These are phyloP conservation scores for Mrakia gelida DNA, from an alignment of 768 basidiomycete genomes.

Conservation along the genomic window DNA sequence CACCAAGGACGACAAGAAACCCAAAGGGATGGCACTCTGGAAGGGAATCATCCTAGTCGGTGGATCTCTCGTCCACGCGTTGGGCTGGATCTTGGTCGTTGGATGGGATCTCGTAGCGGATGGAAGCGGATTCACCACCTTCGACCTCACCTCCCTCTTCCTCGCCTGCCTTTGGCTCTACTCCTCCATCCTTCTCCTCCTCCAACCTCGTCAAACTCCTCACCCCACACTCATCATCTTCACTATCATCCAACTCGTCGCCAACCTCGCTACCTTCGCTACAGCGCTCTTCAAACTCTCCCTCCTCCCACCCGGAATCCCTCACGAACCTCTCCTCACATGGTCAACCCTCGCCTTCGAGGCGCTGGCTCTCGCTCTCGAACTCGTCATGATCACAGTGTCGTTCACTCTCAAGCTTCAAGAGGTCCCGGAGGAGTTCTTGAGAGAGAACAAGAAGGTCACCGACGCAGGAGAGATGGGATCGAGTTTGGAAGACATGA, in stretches of 20 bases:
- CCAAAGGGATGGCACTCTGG: slow-evolving; percentile 10
- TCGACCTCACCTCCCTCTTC: slow-evolving; percentile 9
- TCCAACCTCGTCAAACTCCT: slow-evolving; percentile 5
- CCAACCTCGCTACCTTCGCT: slow-evolving; percentile 17
- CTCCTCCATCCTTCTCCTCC: not conserved
- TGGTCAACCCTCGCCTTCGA: not conserved
- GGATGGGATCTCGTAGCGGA: slow-evolving; percentile 16
- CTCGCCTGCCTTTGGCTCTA: not conserved
- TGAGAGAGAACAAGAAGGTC: slow-evolving; percentile 12
- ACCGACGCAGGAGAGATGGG: slow-evolving; percentile 17
- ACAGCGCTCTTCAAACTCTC: slow-evolving; percentile 19
- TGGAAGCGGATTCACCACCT: not conserved
- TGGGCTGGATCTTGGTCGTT: not conserved
- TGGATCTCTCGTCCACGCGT: slow-evolving; percentile 9
- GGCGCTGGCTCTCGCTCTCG: not conserved
- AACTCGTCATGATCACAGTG: not conserved
- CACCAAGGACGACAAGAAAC: not conserved
- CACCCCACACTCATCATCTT: slow-evolving; percentile 16
- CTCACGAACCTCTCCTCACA: slow-evolving; percentile 13
- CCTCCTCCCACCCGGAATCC: slow-evolving; percentile 22
- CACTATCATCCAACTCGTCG: slow-evolving; percentile 3
- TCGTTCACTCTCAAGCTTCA: slow-evolving; percentile 11
- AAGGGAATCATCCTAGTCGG: slow-evolving; percentile 22
- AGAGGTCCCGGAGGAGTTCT: slow-evolving; percentile 19
- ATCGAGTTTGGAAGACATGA: slow-evolving; percentile 18